These are phyloP conservation scores for Phanerochaete carnosa DNA, from an alignment of 768 basidiomycete genomes.

Conservation along the genomic window DNA sequence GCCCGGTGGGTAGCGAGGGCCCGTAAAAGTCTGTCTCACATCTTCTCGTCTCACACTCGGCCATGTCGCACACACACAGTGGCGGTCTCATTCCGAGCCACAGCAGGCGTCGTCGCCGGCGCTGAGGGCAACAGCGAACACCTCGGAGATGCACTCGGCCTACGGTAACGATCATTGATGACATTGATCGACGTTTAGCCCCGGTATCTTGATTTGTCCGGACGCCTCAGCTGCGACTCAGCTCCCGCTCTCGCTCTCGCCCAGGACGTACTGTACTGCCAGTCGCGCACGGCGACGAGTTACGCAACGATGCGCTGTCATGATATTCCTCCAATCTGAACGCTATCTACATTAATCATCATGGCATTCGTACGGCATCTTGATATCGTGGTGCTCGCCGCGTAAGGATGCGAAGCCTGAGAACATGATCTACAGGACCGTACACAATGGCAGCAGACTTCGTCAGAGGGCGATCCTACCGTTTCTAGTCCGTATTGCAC, in stretches of 20 bases:
- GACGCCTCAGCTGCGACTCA: not conserved
- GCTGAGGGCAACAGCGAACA: not conserved
- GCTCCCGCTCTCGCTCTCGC: too few relatives aligned
- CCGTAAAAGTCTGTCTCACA: not conserved
- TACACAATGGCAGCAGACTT: not conserved
- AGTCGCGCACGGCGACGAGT: not conserved
- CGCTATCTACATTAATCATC: not conserved
- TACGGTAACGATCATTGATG: not conserved
- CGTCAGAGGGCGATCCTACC: slow-evolving; percentile 1
- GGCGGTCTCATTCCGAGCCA: not conserved
- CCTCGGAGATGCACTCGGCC: not conserved
- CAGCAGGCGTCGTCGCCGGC: not conserved
- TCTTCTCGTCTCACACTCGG: not conserved
- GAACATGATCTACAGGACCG: slow-evolving; percentile 1
- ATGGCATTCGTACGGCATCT: not conserved
- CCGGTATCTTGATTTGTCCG: not conserved
- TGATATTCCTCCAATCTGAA: not conserved
- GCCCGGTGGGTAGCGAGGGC: not conserved
- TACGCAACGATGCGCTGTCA: not conserved
- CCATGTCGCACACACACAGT: not conserved
- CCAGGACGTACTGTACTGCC: too few relatives aligned
- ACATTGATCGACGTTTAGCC: slow-evolving; percentile 5
- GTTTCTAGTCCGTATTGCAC: not conserved
- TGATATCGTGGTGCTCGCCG: not conserved
- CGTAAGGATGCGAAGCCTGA: not conserved